A percentile compares a stretch with the other conserved stretches of the same genome.
Evolutionary conservation across 1,284 basidiomycete genomes (phyloP).

Genomic region (Cystobasidiaceae sp.): DNA sequence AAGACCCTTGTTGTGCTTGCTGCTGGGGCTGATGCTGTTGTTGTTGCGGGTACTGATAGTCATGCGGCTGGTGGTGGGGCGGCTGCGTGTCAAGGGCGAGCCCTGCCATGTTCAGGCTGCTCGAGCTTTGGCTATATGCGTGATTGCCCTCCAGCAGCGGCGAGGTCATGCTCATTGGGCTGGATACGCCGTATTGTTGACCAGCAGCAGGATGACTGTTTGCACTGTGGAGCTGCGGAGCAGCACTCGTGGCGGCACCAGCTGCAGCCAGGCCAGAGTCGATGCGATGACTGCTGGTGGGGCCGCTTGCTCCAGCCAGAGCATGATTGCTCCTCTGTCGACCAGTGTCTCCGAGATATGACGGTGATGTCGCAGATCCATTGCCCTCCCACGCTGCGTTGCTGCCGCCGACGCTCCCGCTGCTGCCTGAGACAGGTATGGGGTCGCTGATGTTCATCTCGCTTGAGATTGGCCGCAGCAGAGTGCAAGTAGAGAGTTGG

Average conservation of each 20-base stretch:
- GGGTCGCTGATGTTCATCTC: constrained; percentile 24
- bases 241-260: too few species aligned
- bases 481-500: too few species aligned
- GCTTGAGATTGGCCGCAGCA: too few species aligned
- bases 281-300: too few species aligned
- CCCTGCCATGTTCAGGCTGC: constrained; percentile 3
- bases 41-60: not conserved
- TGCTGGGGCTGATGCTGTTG: not conserved
- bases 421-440: constrained; percentile 16
- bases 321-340: not conserved
- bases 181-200: not conserved
- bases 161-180: not conserved
- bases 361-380: not conserved
- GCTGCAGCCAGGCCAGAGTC: too few species aligned
- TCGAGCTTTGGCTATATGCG: not conserved
- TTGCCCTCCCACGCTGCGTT: not conserved
- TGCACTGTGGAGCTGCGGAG: not conserved
- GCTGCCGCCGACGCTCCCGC: not conserved
- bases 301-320: not conserved
- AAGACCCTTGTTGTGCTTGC: too few species aligned
- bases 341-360: not conserved
- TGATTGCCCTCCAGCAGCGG: not conserved
- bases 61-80: too few species aligned
- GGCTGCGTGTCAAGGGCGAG: not conserved
- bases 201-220: not conserved